Evolutionary conservation across 139 green algal genomes (phyloP), one percentile per base, ranked within the genome.

Genomic region (Diplosphaera chodatii): DNA sequence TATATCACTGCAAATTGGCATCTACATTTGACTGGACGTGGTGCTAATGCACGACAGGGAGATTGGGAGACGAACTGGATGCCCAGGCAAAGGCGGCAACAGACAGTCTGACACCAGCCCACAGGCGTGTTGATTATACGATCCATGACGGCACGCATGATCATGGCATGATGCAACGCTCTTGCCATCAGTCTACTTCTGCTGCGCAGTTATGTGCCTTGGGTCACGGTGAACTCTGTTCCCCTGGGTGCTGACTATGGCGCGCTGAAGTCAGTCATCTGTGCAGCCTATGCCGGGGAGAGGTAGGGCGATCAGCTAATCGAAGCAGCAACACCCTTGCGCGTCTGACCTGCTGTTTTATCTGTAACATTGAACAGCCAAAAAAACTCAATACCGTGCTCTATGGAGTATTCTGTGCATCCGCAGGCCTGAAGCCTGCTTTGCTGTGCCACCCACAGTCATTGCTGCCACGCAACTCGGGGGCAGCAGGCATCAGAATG

Each of bases 131-230:
- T n/a, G n/a, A n/a, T n/a, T n/a, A n/a, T n/a, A n/a, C n/a, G n/a
- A n/a, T n/a, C n/a, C n/a, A n/a, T n/a, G n/a, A n/a, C n/a, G n/a
- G n/a, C n/a, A n/a, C n/a, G n/a, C n/a, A n/a, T n/a, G n/a, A n/a
- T n/a, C n/a, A n/a, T n/a, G n/a, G n/a, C n/a, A n/a, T n/a, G n/a
- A n/a, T n/a, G n/a, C n/a, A n/a, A n/a, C n/a, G n/a, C n/a, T n/a
- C n/a, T n/a, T n/a, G n/a, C n/a, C n/a, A n/a, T n/a, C n/a, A n/a
- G n/a, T n/a, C n/a, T n/a, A n/a, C n/a, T n/a, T n/a, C n/a, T n/a
- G n/a, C n/a, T n/a, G n/a, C n/a, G n/a, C n/a, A n/a, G n/a, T n/a
- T 81, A 76, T 55, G 77, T 82, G 16, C 77, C 73, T 0, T 81
- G 80, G 77, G 62, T 85, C 20, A 31, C 63, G 29, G 77, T 85